Conservation (phyloP, 1,139 yeast genomes). For the Arxiozyma heterogenica region DNA sequence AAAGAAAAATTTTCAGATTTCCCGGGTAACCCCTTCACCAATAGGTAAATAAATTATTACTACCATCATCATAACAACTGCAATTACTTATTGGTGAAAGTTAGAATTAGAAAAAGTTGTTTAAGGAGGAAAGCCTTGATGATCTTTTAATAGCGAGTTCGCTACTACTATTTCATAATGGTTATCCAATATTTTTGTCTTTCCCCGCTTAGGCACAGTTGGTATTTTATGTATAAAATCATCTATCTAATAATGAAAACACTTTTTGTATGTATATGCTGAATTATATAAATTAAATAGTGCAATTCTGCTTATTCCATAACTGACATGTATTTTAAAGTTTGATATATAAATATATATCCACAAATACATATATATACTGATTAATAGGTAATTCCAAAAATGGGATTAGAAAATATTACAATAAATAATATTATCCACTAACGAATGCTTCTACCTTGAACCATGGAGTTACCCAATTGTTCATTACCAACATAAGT, state of each 20-base stretch:
- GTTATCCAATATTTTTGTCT: background rate
- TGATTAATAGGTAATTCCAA: background rate
- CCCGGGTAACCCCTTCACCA: background rate
- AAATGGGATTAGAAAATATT: too few species aligned
- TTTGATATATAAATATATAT: too few species aligned
- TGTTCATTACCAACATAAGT: constrained; percentile 68
- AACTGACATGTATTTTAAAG: too few species aligned
- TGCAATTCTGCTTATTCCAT: background rate
- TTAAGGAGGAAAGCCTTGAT: background rate
- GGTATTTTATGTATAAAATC: background rate
- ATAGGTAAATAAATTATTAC: too few species aligned
- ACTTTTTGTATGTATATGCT: background rate
- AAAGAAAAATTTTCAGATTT: background rate
- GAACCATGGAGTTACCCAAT: constrained; percentile 29
- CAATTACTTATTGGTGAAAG: background rate
- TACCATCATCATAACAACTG: background rate
- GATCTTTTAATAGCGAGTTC: too few species aligned
- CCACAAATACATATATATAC: background rate
- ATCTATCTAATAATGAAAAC: background rate
- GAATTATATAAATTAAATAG: too few species aligned
- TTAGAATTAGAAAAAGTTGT: too few species aligned
- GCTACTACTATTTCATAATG: background rate
- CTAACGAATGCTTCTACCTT: constrained; percentile 24
- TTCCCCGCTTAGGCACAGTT: background rate
- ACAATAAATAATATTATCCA: background rate